phyloP scores from a whole-genome alignment of 495 filamentous ascomycete genomes.

The Patellaria atrata region DNA sequence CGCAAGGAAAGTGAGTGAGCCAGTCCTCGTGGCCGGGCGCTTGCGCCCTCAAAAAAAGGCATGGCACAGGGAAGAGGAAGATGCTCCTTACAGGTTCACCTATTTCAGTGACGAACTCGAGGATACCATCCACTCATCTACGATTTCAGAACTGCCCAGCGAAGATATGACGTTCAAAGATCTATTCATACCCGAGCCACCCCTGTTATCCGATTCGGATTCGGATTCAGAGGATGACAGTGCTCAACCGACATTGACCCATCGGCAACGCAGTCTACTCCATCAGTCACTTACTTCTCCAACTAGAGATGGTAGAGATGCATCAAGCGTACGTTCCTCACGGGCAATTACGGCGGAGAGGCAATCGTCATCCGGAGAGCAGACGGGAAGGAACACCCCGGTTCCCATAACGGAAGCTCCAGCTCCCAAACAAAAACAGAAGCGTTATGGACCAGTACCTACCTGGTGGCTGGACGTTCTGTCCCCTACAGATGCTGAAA shows the following conservation, averaged over 20 bases:
- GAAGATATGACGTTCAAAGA: constrained; percentile 70
- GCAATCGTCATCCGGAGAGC: constrained; percentile 15
- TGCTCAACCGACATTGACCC: background rate
- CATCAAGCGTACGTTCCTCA: constrained; percentile 3
- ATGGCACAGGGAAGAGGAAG: constrained; percentile 83
- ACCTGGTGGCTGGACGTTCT: constrained; percentile 93
- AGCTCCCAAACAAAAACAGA: constrained; percentile 34
- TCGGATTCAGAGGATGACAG: constrained; percentile 21
- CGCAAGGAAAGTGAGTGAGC: constrained; percentile 84
- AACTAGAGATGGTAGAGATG: constrained; percentile 3
- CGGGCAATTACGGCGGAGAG: constrained; percentile 3
- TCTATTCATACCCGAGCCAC: constrained; percentile 66
- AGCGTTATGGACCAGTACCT: constrained; percentile 72
- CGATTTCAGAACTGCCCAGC: constrained; percentile 79
- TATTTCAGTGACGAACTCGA: constrained; percentile 97
- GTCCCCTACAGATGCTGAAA: constrained; percentile 80
- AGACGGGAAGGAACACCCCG: constrained; percentile 14
- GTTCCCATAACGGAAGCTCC: constrained; percentile 2
- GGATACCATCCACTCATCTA: constrained; percentile 88
- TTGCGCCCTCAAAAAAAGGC: constrained; percentile 61
- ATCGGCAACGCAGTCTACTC: background rate
- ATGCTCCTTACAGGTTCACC: constrained; percentile 86
- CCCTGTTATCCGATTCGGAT: constrained; percentile 39
- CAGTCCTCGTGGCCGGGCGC: constrained; percentile 77
- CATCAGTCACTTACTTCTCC: background rate